phyloP scores from a whole-genome alignment of 2,329 filamentous ascomycete species.

The Aspergillus udagawae region DNA sequence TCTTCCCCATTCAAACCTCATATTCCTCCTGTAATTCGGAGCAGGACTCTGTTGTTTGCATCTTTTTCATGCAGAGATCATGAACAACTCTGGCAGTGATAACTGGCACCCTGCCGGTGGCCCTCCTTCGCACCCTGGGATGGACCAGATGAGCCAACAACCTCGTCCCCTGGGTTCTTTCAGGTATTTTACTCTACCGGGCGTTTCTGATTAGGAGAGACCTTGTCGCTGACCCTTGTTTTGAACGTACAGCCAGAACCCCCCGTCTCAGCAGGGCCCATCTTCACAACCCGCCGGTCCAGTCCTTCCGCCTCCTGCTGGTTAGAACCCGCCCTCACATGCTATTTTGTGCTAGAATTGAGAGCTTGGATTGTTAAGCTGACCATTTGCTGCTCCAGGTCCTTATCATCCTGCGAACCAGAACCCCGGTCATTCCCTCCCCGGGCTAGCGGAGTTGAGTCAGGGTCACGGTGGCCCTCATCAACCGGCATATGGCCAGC shows the following conservation, averaged over 20 bases:
- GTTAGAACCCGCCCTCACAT: slow-evolving; percentile 24
- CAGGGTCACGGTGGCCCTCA: slow-evolving; percentile 41
- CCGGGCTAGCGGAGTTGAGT: slow-evolving; percentile 44
- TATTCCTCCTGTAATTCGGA: not conserved
- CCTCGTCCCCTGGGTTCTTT: slow-evolving; percentile 42
- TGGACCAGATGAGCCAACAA: slow-evolving; percentile 41
- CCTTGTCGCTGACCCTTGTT: slow-evolving; percentile 8
- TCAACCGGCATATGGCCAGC: slow-evolving; percentile 42
- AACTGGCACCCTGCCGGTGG: slow-evolving; percentile 40
- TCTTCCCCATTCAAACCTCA: not conserved
- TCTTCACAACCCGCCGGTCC: slow-evolving; percentile 36
- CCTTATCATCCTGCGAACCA: slow-evolving; percentile 41
- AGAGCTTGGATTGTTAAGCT: slow-evolving; percentile 8
- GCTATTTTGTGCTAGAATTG: not conserved
- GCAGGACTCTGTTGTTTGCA: slow-evolving; percentile 2
- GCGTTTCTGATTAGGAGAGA: not conserved
- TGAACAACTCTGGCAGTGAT: slow-evolving; percentile 42
- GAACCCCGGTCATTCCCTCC: slow-evolving; percentile 43
- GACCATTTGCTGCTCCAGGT: slow-evolving; percentile 22
- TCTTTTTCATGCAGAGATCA: slow-evolving; percentile 25
- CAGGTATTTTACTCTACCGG: slow-evolving; percentile 30
- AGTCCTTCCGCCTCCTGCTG: slow-evolving; percentile 37
- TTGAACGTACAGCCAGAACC: slow-evolving; percentile 32
- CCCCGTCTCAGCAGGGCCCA: slow-evolving; percentile 34
- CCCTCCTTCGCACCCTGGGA: slow-evolving; percentile 39